Evolutionary conservation across 805 yeast genomes (phyloP), one percentile per base, ranked within the genome.

Genomic region (Allodekkera sacchari): DNA sequence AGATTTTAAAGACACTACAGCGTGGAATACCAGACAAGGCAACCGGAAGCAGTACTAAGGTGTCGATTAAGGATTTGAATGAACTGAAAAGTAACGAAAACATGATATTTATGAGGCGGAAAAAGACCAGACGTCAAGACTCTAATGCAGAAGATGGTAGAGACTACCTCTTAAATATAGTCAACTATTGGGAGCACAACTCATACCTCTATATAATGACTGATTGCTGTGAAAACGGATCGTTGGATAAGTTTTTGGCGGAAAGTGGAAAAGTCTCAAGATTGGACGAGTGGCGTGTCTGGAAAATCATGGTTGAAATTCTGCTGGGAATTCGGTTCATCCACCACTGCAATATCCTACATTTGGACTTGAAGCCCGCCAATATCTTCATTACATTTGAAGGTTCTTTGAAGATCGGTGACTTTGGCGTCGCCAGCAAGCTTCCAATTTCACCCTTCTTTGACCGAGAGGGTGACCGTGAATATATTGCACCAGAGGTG

Each of bases 401-500:
- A 52, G 98, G 98, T 18, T 73, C 77, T 19, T 68, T 92, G 46
- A 92, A 89, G 61, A 81, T 92, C 49, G 98, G 96, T 13, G 98
- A 92, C 58, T 92, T 92, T 63, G 98, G 98, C 7, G 74, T 92
- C 66, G 95, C 96, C 5, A 73, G 95, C 3, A 74, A 72, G 42
- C 61, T 76, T 32, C 97, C 97, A 0, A 75, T 77, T 13, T 72
- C 72, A 29, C 68, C 66, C 26, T 74, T 62, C 41, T 78, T 84
- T 47, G 98, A 92, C 57, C 72, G 95, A 43, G 98, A 92, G 59
- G 98, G 98, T 18, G 98, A 92, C 57, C 67, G 97, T 32, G 95
- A 89, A 53, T 92, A 92, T 57, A 92, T 92, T 57, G 97, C 98
- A 0, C 98, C 98, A 1, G 98, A 92, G 54, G 77, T 92, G 16